These are phyloP conservation scores for Fraxinus sp. DNA, from an alignment of 305 asterid genomes.

Conservation along the genomic window DNA sequence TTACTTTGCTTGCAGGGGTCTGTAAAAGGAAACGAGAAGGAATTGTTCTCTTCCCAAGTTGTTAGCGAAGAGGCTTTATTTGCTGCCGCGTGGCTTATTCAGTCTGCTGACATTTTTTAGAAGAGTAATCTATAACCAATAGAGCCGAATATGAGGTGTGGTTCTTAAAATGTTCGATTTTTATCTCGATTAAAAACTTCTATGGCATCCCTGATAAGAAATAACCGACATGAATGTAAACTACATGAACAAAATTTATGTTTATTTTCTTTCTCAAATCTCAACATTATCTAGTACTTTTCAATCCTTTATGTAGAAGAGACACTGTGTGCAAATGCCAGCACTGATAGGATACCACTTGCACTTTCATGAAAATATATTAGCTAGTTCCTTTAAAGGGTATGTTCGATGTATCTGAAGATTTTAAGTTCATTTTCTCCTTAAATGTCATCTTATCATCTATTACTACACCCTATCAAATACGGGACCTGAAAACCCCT, in stretches of 20 bases:
- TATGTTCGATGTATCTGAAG: background rate
- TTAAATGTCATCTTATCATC: no score
- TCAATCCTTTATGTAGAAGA: background rate
- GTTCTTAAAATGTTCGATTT: background rate
- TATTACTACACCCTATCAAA: background rate
- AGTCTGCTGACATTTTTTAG: background rate
- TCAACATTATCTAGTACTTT: background rate
- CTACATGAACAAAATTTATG: background rate
- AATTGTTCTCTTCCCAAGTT: background rate
- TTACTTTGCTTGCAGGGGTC: conserved; percentile 20
- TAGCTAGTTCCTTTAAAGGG: background rate
- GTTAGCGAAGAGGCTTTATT: background rate
- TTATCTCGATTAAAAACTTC: background rate
- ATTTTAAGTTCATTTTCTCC: no score
- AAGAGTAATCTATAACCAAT: background rate
- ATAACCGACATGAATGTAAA: background rate
- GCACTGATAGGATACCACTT: background rate
- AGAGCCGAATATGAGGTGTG: background rate
- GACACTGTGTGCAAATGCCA: background rate
- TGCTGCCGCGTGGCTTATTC: background rate
- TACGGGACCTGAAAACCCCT: background rate
- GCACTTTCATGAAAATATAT: background rate
- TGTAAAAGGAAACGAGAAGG: background rate
- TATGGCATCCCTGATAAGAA: background rate
- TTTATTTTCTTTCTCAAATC: background rate